Evolutionary conservation across 306 rosid genomes (phyloP).

Genomic region (Rosa persica): DNA sequence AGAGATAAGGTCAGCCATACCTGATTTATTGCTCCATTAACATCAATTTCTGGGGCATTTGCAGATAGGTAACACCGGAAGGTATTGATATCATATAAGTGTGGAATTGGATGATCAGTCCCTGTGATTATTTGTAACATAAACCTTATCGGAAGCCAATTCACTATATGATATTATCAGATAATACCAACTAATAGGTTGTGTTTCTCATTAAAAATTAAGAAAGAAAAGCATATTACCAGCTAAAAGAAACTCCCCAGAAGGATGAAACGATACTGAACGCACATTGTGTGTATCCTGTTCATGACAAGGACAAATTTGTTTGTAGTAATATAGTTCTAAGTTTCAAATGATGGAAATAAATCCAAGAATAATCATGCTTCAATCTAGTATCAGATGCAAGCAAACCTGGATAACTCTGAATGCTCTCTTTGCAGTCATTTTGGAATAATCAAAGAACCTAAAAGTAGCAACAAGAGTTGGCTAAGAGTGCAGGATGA

Average conservation of each 20-base stretch:
- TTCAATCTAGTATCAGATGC: conserved; percentile 23
- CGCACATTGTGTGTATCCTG: conserved; percentile 97
- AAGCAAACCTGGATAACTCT: conserved; percentile 79
- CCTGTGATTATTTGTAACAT: conserved; percentile 42
- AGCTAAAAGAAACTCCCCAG: conserved; percentile 88
- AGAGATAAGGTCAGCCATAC: conserved; percentile 40
- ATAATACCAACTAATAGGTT: not conserved
- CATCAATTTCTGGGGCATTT: conserved; percentile 58
- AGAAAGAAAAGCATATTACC: conserved; percentile 42
- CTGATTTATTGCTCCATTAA: conserved; percentile 86
- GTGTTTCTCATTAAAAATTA: not conserved
- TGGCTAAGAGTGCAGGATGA: not conserved
- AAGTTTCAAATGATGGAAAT: conserved; percentile 12
- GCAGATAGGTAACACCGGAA: conserved; percentile 83
- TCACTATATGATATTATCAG: not conserved
- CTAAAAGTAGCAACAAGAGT: conserved; percentile 31
- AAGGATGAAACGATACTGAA: conserved; percentile 85
- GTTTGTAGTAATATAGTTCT: conserved; percentile 4
- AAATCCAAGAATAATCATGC: conserved; percentile 24
- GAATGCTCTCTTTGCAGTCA: conserved; percentile 86
- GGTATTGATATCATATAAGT: conserved; percentile 80
- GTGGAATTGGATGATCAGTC: conserved; percentile 91
- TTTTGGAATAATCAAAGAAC: conserved; percentile 85
- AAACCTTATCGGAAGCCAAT: conserved; percentile 13
- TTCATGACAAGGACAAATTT: conserved; percentile 16